Conservation (phyloP, 495 filamentous ascomycete genomes). For the Geoglossum glabrum region DNA sequence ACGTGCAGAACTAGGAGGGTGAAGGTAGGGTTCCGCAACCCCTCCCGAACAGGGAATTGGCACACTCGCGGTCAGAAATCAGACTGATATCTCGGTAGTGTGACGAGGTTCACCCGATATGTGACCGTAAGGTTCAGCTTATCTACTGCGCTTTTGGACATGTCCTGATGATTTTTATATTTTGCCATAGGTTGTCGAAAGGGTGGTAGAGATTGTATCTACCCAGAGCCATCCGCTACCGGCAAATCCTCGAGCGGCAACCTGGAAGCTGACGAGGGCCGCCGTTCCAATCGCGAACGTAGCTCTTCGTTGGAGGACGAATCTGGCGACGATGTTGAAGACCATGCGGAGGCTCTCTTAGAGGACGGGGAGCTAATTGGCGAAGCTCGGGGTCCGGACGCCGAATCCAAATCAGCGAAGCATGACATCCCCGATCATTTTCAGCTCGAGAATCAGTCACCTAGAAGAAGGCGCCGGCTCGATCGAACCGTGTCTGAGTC, state of each 20-base stretch:
- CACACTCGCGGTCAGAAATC: background rate
- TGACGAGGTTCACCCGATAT: conserved; percentile 69
- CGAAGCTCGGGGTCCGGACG: conserved; percentile 14
- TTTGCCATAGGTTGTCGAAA: conserved; percentile 30
- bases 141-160: background rate
- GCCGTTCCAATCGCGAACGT: background rate
- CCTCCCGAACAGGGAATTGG: background rate
- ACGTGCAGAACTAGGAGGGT: conserved; percentile 80
- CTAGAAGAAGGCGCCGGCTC: conserved; percentile 1
- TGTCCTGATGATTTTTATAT: conserved; percentile 7
- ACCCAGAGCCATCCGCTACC: conserved; percentile 44
- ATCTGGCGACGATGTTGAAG: conserved; percentile 29
- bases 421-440: conserved; percentile 4
- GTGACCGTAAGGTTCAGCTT: conserved; percentile 43
- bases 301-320: conserved; percentile 34
- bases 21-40: conserved; percentile 37
- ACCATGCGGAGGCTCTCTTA: conserved; percentile 37
- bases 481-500: background rate
- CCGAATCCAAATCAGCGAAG: conserved; percentile 13
- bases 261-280: conserved; percentile 9
- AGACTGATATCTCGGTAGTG: conserved; percentile 31
- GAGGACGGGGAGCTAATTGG: conserved; percentile 40
- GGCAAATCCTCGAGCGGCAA: conserved; percentile 19
- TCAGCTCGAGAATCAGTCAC: conserved; percentile 14
- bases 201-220: conserved; percentile 65